Evolutionary conservation across 2,329 filamentous ascomycete species (phyloP).

Genomic region (Blastomyces emzantsi): DNA sequence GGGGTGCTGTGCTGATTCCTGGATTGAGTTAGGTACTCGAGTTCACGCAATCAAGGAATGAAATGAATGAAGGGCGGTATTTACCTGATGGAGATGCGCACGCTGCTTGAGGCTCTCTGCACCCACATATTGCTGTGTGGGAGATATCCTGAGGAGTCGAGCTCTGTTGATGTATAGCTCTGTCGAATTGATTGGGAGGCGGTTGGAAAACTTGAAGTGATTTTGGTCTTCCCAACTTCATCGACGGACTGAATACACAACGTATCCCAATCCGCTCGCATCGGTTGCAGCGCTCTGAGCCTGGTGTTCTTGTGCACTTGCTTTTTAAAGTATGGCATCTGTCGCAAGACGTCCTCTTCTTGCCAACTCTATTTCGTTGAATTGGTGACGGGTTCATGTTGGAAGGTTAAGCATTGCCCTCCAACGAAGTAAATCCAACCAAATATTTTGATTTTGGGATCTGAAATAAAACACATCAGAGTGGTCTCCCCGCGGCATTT

Average conservation of each 20-base stretch:
- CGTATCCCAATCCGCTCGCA: neutral
- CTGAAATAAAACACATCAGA: neutral
- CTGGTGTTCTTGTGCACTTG: neutral
- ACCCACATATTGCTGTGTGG: too few species aligned
- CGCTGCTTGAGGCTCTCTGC: neutral
- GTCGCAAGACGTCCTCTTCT: slow-evolving; percentile 3
- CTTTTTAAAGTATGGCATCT: slow-evolving; percentile 3
- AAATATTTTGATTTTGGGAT: neutral
- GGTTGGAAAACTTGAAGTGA: neutral
- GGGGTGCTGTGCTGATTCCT: neutral
- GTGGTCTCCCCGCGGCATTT: neutral
- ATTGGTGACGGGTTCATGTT: neutral
- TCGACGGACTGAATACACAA: neutral
- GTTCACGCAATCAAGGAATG: neutral
- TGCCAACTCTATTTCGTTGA: slow-evolving; percentile 3
- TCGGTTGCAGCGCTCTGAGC: neutral
- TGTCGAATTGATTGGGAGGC: neutral
- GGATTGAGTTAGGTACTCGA: neutral
- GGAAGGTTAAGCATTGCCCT: neutral
- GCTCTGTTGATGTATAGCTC: neutral
- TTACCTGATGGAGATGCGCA: neutral
- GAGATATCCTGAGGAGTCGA: neutral
- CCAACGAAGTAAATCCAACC: neutral
- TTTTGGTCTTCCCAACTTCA: neutral
- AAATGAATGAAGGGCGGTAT: neutral